phyloP scores from a whole-genome alignment of 495 filamentous ascomycete genomes.

The Thozetella sp. region DNA sequence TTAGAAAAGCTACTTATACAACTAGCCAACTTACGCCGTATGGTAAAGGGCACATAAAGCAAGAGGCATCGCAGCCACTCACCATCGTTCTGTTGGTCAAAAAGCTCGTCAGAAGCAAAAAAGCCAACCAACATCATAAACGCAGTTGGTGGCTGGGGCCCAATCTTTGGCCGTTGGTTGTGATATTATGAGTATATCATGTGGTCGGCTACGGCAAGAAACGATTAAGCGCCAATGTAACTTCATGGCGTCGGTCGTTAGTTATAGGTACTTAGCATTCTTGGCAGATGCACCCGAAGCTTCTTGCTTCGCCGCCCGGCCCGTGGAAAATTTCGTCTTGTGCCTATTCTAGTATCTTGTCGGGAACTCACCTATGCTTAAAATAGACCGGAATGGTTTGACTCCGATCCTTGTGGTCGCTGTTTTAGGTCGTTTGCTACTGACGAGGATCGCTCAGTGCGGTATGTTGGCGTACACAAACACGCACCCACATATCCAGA shows the following conservation, averaged over 20 bases:
- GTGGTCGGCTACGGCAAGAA: no score
- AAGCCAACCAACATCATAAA: background rate
- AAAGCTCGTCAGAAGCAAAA: no score
- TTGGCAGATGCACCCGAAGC: background rate
- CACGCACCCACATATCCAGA: no score
- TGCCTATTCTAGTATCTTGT: background rate
- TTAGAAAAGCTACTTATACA: background rate
- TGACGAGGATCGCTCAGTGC: no score
- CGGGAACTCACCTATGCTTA: background rate
- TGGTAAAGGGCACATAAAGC: background rate
- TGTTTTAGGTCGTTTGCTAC: background rate
- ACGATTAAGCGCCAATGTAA: no score
- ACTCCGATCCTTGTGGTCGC: background rate
- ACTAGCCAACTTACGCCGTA: background rate
- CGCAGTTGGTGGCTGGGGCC: background rate
- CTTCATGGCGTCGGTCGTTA: background rate
- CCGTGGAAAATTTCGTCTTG: background rate
- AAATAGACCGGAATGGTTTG: background rate
- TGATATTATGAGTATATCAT: background rate
- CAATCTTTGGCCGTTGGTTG: background rate
- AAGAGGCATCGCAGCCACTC: background rate
- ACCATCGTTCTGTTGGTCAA: background rate
- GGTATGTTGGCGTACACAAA: no score
- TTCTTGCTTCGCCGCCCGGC: background rate
- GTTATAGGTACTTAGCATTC: background rate